Evolutionary conservation across 1,284 basidiomycete species (phyloP), one percentile per base, ranked within the genome.

Genomic region (Clitocybe nebularis): DNA sequence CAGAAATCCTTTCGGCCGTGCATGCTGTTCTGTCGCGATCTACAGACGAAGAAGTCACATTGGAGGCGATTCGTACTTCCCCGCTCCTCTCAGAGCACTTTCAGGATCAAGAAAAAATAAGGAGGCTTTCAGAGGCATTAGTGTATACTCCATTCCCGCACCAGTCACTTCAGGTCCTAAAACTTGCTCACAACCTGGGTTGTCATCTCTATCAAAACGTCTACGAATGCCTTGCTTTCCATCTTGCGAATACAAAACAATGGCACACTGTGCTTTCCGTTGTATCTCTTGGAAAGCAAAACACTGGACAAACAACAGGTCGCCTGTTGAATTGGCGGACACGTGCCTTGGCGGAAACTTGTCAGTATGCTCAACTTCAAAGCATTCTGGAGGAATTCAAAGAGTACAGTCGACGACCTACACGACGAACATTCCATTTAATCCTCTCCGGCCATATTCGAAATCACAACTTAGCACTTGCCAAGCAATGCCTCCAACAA

Each of bases 291-390:
- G 79, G 72, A 38, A 67, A 64, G 45, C 54, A 61, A 26, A 71
- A 76, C 13, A 66, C 69, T 7, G 71, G 73, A 36, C 66, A 63
- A 42, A 67, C 72, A 1, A 79, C 76, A 2, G 52, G 63, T 22
- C 72, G 76, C 17, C 63, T 89, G 14, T 67, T 89, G 51, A 80
- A 89, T 58, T 88, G 83, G 84, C 74, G 72, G 36, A 64, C 72
- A 13, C 75, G 75, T 26, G 80, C 81, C 1, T 56, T 77, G 30
- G 58, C 79, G 45, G 79, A 85, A 55, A 64, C 62, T 4, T 63
- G 71, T 42, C 58, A 72, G 28, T 85, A 72, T 52, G 56, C 60
- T 17, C 54, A 55, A 6, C 62, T 88, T 25, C 60, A 68, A 48
- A 54, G 52, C 19, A 64, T 75, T 2, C 58, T 83, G 40, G 57